Evolutionary conservation across 1,284 basidiomycete species (phyloP).

Genomic region (Kwoniella shivajii): DNA sequence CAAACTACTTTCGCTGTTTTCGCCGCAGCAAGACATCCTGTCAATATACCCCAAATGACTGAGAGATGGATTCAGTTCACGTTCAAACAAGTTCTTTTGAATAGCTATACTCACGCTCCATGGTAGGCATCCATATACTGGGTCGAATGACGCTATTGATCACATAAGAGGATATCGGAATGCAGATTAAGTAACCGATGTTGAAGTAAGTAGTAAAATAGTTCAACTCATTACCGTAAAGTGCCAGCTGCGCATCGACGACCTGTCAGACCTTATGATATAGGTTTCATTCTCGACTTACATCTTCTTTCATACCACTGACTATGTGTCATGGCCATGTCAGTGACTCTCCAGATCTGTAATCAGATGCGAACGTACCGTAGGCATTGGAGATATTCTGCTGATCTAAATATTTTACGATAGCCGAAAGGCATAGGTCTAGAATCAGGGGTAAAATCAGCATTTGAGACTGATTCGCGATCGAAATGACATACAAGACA

Average conservation of each 20-base stretch:
- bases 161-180: constrained; percentile 18
- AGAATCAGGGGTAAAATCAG: not conserved
- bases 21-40: constrained; percentile 11
- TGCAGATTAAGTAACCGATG: constrained; percentile 20
- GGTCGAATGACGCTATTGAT: constrained; percentile 18
- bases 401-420: constrained; percentile 23
- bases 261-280: not conserved
- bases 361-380: not conserved
- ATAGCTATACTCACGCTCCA: constrained; percentile 4
- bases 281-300: no score
- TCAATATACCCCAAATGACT: constrained; percentile 22
- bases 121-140: constrained; percentile 17
- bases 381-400: constrained; percentile 16
- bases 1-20: constrained; percentile 12
- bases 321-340: not conserved
- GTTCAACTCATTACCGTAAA: constrained; percentile 17
- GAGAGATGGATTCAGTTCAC: no score
- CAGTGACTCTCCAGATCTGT: no score
- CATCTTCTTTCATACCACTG: constrained; percentile 24
- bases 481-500: constrained; percentile 13
- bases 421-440: constrained; percentile 14
- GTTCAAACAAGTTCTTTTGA: no score
- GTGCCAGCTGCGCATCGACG: not conserved
- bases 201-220: constrained; percentile 22
- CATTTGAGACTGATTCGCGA: no score